Conservation (phyloP, 768 basidiomycete genomes). For the Russula brevipes region DNA sequence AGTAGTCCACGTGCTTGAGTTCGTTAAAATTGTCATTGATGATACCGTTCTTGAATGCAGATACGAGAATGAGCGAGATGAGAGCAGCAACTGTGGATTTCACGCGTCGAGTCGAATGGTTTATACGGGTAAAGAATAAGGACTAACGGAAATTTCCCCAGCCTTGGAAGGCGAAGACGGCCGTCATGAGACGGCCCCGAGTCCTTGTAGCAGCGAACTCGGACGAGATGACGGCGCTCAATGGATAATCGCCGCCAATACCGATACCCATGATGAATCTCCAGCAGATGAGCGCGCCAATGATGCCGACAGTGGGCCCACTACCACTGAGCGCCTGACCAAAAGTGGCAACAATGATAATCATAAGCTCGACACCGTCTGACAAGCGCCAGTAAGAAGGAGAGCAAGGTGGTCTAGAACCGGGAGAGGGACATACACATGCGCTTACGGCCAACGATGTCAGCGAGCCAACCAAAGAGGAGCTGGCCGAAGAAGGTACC, state of each 20-base stretch:
- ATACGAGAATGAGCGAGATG: conserved; percentile 56
- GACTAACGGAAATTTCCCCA: conserved; percentile 76
- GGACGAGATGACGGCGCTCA: conserved; percentile 81
- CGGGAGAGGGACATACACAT: conserved; percentile 53
- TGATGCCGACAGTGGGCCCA: conserved; percentile 60
- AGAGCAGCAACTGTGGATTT: conserved; percentile 51
- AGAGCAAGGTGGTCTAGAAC: background rate
- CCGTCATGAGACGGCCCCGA: conserved; percentile 85
- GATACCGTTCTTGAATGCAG: conserved; percentile 62
- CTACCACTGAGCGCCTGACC: conserved; percentile 71
- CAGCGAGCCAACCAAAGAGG: conserved; percentile 44
- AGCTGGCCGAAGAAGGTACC: conserved; percentile 41
- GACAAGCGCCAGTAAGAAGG: background rate
- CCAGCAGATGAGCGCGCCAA: conserved; percentile 79
- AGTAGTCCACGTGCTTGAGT: conserved; percentile 56
- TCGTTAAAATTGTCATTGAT: conserved; percentile 41
- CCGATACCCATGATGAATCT: conserved; percentile 79
- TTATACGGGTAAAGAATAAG: background rate
- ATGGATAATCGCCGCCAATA: conserved; percentile 86
- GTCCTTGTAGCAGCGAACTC: conserved; percentile 77
- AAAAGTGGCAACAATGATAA: conserved; percentile 77
- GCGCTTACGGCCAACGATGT: conserved; percentile 39
- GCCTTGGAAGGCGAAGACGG: conserved; percentile 81
- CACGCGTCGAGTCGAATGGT: background rate
- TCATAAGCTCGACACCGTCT: conserved; percentile 73